Conservation (phyloP, 1,284 basidiomycete genomes). For the Lentinula novae-zelandiae region DNA sequence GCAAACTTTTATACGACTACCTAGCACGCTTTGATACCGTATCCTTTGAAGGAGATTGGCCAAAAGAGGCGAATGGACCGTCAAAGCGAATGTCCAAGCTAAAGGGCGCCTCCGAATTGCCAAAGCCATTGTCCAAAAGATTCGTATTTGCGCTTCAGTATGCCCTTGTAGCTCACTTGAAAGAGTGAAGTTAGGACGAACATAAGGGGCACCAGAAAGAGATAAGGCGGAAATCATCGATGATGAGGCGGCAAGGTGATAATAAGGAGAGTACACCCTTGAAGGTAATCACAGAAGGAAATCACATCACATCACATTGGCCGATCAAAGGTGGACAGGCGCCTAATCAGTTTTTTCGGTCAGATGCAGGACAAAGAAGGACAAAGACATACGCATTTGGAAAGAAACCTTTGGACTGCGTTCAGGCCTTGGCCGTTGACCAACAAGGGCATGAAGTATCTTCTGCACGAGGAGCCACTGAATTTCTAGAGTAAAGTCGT, state of each 20-base stretch:
- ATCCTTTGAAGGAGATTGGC: neutral
- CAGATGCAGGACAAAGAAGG: neutral
- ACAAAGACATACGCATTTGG: neutral
- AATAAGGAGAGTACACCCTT: constrained; percentile 11
- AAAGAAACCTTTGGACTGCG: neutral
- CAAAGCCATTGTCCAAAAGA: neutral
- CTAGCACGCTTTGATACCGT: neutral
- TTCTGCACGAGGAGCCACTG: too few relatives aligned
- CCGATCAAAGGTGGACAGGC: neutral
- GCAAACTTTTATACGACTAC: neutral
- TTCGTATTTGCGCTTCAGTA: neutral
- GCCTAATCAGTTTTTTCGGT: neutral
- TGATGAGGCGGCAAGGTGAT: constrained; percentile 1
- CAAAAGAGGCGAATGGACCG: neutral
- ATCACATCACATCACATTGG: neutral
- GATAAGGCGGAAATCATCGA: neutral
- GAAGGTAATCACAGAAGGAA: neutral
- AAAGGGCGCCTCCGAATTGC: neutral
- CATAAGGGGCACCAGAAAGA: neutral
- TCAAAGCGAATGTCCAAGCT: neutral
- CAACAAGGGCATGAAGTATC: too few relatives aligned
- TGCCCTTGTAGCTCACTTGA: neutral
- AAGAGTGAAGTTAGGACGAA: neutral
- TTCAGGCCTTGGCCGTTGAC: too few relatives aligned
- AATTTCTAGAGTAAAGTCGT: too few relatives aligned